Evolutionary conservation across 2,329 filamentous ascomycete species (phyloP), one percentile per base, ranked within the genome.

Genomic region (Hypoxylon sp.): DNA sequence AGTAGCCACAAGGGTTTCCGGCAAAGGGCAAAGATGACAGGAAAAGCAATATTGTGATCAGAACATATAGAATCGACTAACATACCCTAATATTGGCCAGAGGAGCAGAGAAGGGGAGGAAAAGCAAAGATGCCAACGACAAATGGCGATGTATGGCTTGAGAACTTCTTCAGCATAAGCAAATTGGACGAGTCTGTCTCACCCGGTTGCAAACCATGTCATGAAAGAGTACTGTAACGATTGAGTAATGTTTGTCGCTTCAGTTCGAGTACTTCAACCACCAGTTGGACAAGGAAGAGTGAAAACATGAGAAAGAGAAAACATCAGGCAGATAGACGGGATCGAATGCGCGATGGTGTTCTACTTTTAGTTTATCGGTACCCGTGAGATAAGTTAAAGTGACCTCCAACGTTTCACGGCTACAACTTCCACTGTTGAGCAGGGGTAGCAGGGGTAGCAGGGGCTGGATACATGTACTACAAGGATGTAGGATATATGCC

Each of bases 321-420:
- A 60, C 13, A 46, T 46, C 6, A 44, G 26, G 26, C n/a, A 44
- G 59, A 39, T 52, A 59, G 41, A 41, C 17, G 37, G 48, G 56
- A 43, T 55, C 39, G 41, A 51, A n/a, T 49, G 22, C 7, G 46
- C 37, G 39, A 55, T 44, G 47, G 47, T 52, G 26, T 56, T 56
- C 52, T 62, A 64, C 56, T 67, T 67, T 64, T 67, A 67, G 64
- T 50, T 62, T 58, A 30, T 39, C 57, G 56, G 28, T 43, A 55
- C 24, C 56, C 51, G 46, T 28, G 28, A 58, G 56, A 46, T 30
- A 26, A 26, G 24, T 41, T 63, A 20, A 54, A 62, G 49, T 24
- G 56, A 56, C 53, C 32, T 60, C 49, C 17, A 66, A 54, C 63
- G 58, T 55, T 59, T 67, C 56, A 56, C 60, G 53, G 51, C 56